Conservation (phyloP, 805 yeast species). For the Yamadazyma phyllophila region DNA sequence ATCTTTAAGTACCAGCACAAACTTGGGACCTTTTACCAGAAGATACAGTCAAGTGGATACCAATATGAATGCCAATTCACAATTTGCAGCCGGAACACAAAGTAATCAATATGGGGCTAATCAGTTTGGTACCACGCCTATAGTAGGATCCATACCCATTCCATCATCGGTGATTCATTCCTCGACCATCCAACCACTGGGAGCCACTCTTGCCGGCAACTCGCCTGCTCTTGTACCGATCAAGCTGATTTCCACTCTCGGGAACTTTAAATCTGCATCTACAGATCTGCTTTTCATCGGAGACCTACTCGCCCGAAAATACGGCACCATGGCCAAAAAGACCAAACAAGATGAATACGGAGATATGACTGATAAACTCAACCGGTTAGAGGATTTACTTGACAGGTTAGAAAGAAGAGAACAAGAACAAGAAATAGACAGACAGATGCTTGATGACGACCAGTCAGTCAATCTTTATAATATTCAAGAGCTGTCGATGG, state of each 20-base stretch:
- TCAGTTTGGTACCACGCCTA: neutral
- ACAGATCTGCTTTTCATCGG: slow-evolving; percentile 38
- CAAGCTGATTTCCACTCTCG: slow-evolving; percentile 33
- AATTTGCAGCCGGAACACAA: slow-evolving; percentile 7
- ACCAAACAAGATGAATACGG: slow-evolving; percentile 9
- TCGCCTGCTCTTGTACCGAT: slow-evolving; percentile 22
- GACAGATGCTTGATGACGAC: slow-evolving; percentile 10
- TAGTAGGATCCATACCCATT: neutral
- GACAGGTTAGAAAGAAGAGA: slow-evolving; percentile 5
- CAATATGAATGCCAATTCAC: slow-evolving; percentile 10
- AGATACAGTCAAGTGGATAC: slow-evolving; percentile 17
- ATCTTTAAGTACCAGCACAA: no score
- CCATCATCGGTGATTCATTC: neutral
- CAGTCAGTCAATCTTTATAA: slow-evolving; percentile 18
- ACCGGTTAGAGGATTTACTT: slow-evolving; percentile 16
- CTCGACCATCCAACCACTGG: neutral
- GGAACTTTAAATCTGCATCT: slow-evolving; percentile 36
- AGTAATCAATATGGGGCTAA: no score
- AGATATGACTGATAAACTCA: slow-evolving; percentile 19
- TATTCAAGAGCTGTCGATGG: slow-evolving; percentile 19
- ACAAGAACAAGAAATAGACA: slow-evolving; percentile 6
- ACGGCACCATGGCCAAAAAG: slow-evolving; percentile 15
- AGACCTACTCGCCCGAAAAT: slow-evolving; percentile 28
- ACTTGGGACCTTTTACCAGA: slow-evolving; percentile 4
- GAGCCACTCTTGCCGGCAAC: neutral